Percentiles rank a stretch among this genome's conserved stretches.
These are phyloP conservation scores for Phytophthora brassicae DNA, from an alignment of 352 stramenopile species.

Conservation along the genomic window DNA sequence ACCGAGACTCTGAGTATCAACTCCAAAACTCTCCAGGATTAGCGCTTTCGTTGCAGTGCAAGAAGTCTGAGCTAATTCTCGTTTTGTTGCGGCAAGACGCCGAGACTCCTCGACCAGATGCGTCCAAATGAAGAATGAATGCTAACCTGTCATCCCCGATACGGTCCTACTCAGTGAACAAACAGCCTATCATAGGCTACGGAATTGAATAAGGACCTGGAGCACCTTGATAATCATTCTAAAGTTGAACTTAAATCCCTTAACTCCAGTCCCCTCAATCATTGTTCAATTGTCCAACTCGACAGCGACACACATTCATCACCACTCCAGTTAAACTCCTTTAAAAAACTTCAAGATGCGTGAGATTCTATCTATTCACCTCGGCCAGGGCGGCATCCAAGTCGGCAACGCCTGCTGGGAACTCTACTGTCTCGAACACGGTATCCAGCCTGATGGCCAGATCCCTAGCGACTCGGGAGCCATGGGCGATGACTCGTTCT, in stretches of 20 bases:
- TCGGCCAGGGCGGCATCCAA: slow-evolving; percentile 91
- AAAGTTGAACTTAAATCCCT: slow-evolving; percentile 4
- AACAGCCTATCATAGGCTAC: too few relatives aligned
- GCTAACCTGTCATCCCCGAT: slow-evolving; percentile 6
- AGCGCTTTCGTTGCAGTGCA: neutral
- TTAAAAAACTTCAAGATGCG: slow-evolving; percentile 52
- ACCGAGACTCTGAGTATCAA: neutral
- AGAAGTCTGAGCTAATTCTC: neutral
- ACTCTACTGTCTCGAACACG: slow-evolving; percentile 91
- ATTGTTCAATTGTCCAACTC: slow-evolving; percentile 23
- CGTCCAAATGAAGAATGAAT: slow-evolving; percentile 15
- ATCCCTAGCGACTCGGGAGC: slow-evolving; percentile 52
- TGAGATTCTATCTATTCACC: slow-evolving; percentile 97
- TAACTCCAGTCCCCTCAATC: neutral
- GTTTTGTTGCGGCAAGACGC: slow-evolving; percentile 2
- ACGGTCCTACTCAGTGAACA: neutral
- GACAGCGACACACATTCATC: neutral
- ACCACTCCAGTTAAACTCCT: neutral
- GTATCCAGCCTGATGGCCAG: slow-evolving; percentile 91
- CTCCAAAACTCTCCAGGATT: neutral
- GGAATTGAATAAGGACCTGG: slow-evolving; percentile 5
- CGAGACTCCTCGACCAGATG: slow-evolving; percentile 18
- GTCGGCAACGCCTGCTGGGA: slow-evolving; percentile 91
- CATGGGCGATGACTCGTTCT: slow-evolving; percentile 45
- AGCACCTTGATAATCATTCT: slow-evolving; percentile 6